A percentile compares a stretch with the other conserved stretches of the same genome.
Conservation (phyloP, 176 grass and related monocot genomes). For the Avena sativa region DNA sequence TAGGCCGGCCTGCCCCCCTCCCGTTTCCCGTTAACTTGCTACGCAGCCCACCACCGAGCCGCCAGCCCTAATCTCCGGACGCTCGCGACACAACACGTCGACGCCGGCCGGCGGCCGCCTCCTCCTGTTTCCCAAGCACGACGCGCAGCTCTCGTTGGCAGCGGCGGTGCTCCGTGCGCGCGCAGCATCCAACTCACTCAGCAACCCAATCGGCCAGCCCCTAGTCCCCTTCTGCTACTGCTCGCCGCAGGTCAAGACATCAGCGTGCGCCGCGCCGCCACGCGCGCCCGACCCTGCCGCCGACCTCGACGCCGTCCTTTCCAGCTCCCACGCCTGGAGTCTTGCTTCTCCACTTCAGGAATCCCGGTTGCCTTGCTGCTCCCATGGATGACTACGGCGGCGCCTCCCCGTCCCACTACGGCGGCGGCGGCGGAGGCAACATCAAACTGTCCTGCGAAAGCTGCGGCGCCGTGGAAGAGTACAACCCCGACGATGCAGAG, state of each 20-base stretch:
- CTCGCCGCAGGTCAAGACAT: not conserved
- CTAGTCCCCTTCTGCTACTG: not conserved
- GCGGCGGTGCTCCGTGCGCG: too few relatives aligned
- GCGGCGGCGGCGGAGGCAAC: not conserved
- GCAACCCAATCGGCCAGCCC: not conserved
- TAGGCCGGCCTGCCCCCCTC: not conserved
- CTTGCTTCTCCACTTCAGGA: not conserved
- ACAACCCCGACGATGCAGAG: slow-evolving; percentile 46
- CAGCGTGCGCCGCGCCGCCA: not conserved
- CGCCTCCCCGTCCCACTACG: slow-evolving; percentile 20
- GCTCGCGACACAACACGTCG: too few relatives aligned
- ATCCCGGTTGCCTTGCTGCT: not conserved
- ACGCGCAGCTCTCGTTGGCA: not conserved
- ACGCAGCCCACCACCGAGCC: not conserved
- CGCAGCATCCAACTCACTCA: not conserved
- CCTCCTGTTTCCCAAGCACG: not conserved
- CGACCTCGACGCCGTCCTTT: not conserved
- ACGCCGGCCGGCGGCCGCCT: too few relatives aligned
- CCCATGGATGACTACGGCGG: slow-evolving; percentile 36
- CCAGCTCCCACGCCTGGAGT: not conserved
- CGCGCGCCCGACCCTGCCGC: not conserved
- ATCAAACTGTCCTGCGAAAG: slow-evolving; percentile 52
- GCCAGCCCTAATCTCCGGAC: not conserved
- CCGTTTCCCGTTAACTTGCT: not conserved
- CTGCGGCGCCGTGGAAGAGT: slow-evolving; percentile 36